phyloP scores from a whole-genome alignment of 805 yeast genomes.

The Hanseniaspora taiwanica region DNA sequence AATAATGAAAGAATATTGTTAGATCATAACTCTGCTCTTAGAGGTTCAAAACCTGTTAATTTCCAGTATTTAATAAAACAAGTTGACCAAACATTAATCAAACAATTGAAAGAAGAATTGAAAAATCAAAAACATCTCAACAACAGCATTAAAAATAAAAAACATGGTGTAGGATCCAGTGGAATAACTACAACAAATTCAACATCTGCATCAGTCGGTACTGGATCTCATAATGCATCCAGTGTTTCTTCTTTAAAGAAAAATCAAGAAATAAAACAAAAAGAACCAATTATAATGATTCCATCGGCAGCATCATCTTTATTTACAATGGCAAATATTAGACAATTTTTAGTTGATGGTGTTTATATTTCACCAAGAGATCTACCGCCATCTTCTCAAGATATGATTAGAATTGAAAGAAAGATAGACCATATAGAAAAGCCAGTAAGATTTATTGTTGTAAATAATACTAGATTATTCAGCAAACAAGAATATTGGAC shows the following conservation, averaged over 20 bases:
- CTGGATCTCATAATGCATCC: no score
- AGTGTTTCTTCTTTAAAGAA: slow-evolving; percentile 2
- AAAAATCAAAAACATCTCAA: neutral
- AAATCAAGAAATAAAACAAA: slow-evolving; percentile 12
- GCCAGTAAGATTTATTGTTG: slow-evolving; percentile 40
- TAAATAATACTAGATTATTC: slow-evolving; percentile 75
- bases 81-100: slow-evolving; percentile 44
- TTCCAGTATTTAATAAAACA: slow-evolving; percentile 58
- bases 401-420: slow-evolving; percentile 20
- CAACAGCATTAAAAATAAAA: neutral
- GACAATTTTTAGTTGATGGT: slow-evolving; percentile 63
- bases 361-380: slow-evolving; percentile 40
- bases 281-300: slow-evolving; percentile 59
- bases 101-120: slow-evolving; percentile 29
- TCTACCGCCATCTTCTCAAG: slow-evolving; percentile 20
- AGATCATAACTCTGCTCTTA: slow-evolving; percentile 46
- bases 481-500: slow-evolving; percentile 97
- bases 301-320: slow-evolving; percentile 74
- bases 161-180: no score
- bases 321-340: slow-evolving; percentile 49
- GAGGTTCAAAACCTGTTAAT: slow-evolving; percentile 56
- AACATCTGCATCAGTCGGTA: no score
- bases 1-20: slow-evolving; percentile 35
- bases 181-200: no score
- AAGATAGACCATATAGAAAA: slow-evolving; percentile 19